A percentile compares a stretch with the other conserved stretches of the same genome.
phyloP scores from a whole-genome alignment of 805 yeast genomes.

The Vanderwaltozyma polyspora region DNA sequence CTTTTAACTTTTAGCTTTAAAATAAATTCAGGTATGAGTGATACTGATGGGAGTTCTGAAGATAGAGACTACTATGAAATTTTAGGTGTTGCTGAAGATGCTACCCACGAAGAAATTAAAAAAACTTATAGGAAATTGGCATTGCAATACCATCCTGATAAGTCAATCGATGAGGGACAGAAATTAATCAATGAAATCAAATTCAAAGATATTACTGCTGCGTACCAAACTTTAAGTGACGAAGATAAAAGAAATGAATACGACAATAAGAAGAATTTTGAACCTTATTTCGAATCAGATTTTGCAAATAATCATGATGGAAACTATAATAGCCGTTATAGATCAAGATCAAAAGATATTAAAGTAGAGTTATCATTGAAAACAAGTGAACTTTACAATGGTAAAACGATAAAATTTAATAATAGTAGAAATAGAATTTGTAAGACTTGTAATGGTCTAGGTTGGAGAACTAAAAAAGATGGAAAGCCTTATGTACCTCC shows the following conservation, averaged over 20 bases:
- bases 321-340: background rate
- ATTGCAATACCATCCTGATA: constrained; percentile 79
- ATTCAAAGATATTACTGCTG: constrained; percentile 77
- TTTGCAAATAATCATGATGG: background rate
- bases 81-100: constrained; percentile 55
- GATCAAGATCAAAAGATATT: constrained; percentile 27
- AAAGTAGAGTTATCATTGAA: constrained; percentile 51
- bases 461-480: constrained; percentile 37
- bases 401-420: constrained; percentile 66
- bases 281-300: too few species aligned
- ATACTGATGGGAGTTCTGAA: too few species aligned
- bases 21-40: too few species aligned
- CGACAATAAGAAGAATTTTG: constrained; percentile 35
- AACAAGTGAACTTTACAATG: constrained; percentile 66
- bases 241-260: constrained; percentile 49
- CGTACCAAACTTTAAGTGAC: constrained; percentile 74
- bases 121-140: constrained; percentile 82
- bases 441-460: constrained; percentile 61
- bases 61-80: constrained; percentile 49
- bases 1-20: too few species aligned
- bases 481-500: constrained; percentile 27
- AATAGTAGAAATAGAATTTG: constrained; percentile 67
- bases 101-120: constrained; percentile 62
- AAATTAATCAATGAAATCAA: constrained; percentile 61
- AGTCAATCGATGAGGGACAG: constrained; percentile 51